Evolutionary conservation across 1,139 yeast species (phyloP).

Genomic region (Zygotorulaspora mrakii): DNA sequence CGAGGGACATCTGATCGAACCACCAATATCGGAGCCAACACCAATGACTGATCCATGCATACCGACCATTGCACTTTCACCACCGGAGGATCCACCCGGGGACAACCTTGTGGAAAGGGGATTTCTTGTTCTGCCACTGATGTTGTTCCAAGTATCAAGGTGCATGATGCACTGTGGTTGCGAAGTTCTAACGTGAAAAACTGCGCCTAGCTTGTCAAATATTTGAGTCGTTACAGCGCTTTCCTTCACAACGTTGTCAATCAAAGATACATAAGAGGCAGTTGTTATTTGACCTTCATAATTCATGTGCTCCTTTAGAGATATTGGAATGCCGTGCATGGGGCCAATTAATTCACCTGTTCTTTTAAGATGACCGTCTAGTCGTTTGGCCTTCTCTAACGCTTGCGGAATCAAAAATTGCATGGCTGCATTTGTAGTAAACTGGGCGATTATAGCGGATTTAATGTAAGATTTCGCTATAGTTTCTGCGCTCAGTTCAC

Average conservation of each 20-base stretch:
- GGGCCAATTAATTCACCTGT: slow-evolving; percentile 67
- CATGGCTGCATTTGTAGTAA: slow-evolving; percentile 55
- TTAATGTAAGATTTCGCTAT: slow-evolving; percentile 52
- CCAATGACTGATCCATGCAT: slow-evolving; percentile 66
- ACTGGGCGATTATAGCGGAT: slow-evolving; percentile 48
- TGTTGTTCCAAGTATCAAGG: slow-evolving; percentile 48
- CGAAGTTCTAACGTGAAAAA: slow-evolving; percentile 53
- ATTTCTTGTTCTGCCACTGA: slow-evolving; percentile 51
- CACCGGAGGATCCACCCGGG: slow-evolving; percentile 72
- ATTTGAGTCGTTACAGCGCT: slow-evolving; percentile 52
- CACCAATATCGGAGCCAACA: slow-evolving; percentile 77
- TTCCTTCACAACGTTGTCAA: slow-evolving; percentile 48
- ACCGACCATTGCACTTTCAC: slow-evolving; percentile 68
- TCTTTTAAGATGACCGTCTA: slow-evolving; percentile 49
- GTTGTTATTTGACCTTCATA: slow-evolving; percentile 55
- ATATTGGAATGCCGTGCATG: slow-evolving; percentile 74
- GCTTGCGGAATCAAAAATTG: slow-evolving; percentile 58
- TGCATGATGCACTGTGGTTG: slow-evolving; percentile 59
- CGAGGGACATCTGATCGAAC: slow-evolving; percentile 72
- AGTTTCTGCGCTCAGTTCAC: slow-evolving; percentile 42
- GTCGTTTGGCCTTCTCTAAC: slow-evolving; percentile 48
- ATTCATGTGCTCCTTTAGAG: slow-evolving; percentile 69
- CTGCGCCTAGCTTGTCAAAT: slow-evolving; percentile 62
- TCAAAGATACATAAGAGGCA: slow-evolving; percentile 57
- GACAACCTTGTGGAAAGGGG: slow-evolving; percentile 51